A percentile compares a stretch with the other conserved stretches of the same genome.
These are phyloP conservation scores for Lipomyces orientalis DNA, from an alignment of 805 yeast genomes.

Conservation along the genomic window DNA sequence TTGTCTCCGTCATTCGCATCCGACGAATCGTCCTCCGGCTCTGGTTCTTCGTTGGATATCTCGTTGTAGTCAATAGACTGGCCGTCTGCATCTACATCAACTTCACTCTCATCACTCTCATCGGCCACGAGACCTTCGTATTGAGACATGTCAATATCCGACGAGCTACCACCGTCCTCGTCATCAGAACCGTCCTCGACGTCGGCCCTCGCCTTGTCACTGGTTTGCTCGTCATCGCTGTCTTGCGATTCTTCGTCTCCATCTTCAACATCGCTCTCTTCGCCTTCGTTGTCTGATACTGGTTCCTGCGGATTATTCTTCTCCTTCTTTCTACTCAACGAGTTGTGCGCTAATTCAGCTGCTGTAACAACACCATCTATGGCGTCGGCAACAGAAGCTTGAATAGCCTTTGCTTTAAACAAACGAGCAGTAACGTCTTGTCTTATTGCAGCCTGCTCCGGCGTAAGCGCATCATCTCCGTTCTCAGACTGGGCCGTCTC, in stretches of 20 bases:
- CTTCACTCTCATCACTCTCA: neutral
- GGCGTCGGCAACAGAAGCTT: constrained; percentile 23
- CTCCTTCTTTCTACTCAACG: constrained; percentile 8
- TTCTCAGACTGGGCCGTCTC: constrained; percentile 3
- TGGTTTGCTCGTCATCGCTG: constrained; percentile 40
- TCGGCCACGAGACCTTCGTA: constrained; percentile 35
- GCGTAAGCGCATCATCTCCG: constrained; percentile 7
- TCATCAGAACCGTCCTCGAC: constrained; percentile 9
- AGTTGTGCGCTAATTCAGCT: constrained; percentile 32
- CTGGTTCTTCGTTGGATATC: constrained; percentile 16
- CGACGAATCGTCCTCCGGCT: neutral
- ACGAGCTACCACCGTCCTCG: constrained; percentile 22
- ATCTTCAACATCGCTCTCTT: constrained; percentile 36
- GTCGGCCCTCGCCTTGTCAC: constrained; percentile 17
- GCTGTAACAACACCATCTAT: constrained; percentile 25
- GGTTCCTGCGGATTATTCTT: neutral
- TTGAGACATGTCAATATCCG: constrained; percentile 31
- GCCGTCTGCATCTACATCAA: neutral
- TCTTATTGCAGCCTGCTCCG: constrained; percentile 4
- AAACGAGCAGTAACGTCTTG: constrained; percentile 40
- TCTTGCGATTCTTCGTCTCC: constrained; percentile 37
- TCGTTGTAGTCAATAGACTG: constrained; percentile 19
- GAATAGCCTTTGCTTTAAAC: constrained; percentile 34
- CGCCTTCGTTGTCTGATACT: constrained; percentile 19
- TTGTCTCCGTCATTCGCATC: neutral